Base-by-base conservation (phyloP, 306 rosid genomes). In the Begonia loranthoides region DNA sequence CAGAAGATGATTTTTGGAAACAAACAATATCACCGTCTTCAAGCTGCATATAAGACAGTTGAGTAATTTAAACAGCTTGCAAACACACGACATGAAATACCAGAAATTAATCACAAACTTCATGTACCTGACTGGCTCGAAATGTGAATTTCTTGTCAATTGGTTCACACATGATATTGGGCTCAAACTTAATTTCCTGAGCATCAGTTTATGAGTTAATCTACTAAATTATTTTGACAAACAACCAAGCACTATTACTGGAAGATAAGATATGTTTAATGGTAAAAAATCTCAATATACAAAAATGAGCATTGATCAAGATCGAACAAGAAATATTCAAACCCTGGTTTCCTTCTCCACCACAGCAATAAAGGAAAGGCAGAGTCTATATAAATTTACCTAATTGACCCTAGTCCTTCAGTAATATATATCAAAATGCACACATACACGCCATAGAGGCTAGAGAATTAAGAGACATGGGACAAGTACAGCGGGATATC, bases 151-250 rank as follows among this genome's bases (percentile, higher is more conserved):
- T 83, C 88, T 83, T 87, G 69, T 92, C 99, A 28, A 92, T 79
- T 53, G 82, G 88, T 66, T 92, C 99, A 51, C 99, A 92, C 99
- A 92, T 86, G 55, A 92, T 89, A 76, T 70, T 69, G 38, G 99
- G 99, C 65, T 92, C 96, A 63, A 83, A 86, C 78, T 92, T 92
- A 48, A 92, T 92, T 76, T 92, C 99, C 97, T 90, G 73, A 51
- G 71, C 50, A 61, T 48, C 17, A 52, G 49, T 4, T 50, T 24
- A 56, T 9, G 22, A 56, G 41, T 51, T 21, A 51, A 58, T 56
- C 16, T 9, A 1, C 21, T n/a, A 45, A 10, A 39, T 39, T 10
- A 39, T 39, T 10, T 39, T n/a, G n/a, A n/a, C n/a, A n/a, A n/a
- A n/a, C n/a, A n/a, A n/a, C n/a, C n/a, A n/a, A n/a, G n/a, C n/a